Conservation (phyloP, 495 filamentous ascomycete genomes). For the Hypoxylon trugodes region DNA sequence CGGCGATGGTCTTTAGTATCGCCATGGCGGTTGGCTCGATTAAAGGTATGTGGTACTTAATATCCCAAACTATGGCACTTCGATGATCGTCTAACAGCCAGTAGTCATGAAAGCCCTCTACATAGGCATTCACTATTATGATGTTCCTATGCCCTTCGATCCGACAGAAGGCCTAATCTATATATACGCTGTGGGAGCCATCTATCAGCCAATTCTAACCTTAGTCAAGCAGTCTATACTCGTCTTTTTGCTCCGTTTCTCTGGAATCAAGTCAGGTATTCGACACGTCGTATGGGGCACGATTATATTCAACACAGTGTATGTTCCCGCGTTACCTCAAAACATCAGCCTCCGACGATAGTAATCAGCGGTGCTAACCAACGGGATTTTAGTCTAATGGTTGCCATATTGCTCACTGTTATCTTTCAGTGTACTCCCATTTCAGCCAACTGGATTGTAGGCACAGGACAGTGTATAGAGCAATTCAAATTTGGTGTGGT, state of each 20-base stretch:
- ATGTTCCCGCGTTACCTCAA: too few species aligned
- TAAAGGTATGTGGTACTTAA: constrained; percentile 9
- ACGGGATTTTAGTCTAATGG: too few species aligned
- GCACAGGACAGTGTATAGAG: constrained; percentile 22
- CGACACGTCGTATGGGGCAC: constrained; percentile 29
- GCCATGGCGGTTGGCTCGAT: constrained; percentile 25
- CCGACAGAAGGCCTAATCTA: constrained; percentile 33
- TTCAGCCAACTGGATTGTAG: constrained; percentile 45
- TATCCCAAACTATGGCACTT: background rate
- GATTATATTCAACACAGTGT: constrained; percentile 48
- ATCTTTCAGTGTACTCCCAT: constrained; percentile 59
- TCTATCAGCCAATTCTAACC: constrained; percentile 63
- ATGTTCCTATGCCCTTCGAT: constrained; percentile 45
- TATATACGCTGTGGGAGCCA: constrained; percentile 55
- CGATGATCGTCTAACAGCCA: background rate
- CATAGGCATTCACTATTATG: constrained; percentile 50
- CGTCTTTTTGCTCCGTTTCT: constrained; percentile 57
- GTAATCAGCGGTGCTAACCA: too few species aligned
- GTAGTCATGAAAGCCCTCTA: constrained; percentile 51
- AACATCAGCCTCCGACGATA: too few species aligned
- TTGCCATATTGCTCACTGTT: constrained; percentile 56
- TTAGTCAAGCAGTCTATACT: constrained; percentile 59
- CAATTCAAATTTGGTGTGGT: constrained; percentile 53
- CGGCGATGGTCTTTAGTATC: constrained; percentile 18
- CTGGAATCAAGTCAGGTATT: constrained; percentile 46